Evolutionary conservation across 1,284 basidiomycete genomes (phyloP), one percentile per base, ranked within the genome.

Genomic region (Pterulicium gracile): DNA sequence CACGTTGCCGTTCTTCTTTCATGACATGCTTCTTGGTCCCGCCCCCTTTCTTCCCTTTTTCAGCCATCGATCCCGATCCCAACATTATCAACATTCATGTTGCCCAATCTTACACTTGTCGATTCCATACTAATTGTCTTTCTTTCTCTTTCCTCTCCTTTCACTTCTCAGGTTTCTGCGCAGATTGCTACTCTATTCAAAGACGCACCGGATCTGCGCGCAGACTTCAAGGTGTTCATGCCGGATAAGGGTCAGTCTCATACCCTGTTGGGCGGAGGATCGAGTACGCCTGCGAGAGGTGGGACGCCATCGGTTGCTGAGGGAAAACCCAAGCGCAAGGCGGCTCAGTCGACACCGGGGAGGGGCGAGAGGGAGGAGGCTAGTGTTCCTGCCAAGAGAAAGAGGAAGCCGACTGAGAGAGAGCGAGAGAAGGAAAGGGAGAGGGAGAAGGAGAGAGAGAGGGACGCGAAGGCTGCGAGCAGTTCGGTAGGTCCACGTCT

Each of bases 171-270:
- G 43, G 45, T 45, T 48, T 34, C 73, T 64, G 72, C 69, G 45
- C 67, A 73, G 58, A 91, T 97, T 34, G 85, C 86, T 7, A 71
- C 74, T 46, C 72, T 97, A 4, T 95, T 98, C 69, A 81, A 85
- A 54, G 82, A 90, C 55, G 88, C 86, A 1, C 88, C 89, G 1
- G 94, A 97, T 61, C 69, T 98, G 13, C 77, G 92, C 42, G 80
- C 84, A 49, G 94, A 95, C 58, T 96, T 98, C 61, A 83, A 87
- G 52, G 80, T 93, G 52, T 97, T 96, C 65, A 75, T 97, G 58
- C 91, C 92, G 1, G 88, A 87, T 62, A 17, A 50, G 45, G 20
- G 42, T 43, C 23, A 45, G 18, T 22, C 22, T 57, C 50, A 24
- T 58, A 56, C 4, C 53, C 59, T 47, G 19, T 45, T 50, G 44